Evolutionary conservation across 2,329 filamentous ascomycete genomes (phyloP), one percentile per base, ranked within the genome.

Genomic region (Ambrosiella beaveri): DNA sequence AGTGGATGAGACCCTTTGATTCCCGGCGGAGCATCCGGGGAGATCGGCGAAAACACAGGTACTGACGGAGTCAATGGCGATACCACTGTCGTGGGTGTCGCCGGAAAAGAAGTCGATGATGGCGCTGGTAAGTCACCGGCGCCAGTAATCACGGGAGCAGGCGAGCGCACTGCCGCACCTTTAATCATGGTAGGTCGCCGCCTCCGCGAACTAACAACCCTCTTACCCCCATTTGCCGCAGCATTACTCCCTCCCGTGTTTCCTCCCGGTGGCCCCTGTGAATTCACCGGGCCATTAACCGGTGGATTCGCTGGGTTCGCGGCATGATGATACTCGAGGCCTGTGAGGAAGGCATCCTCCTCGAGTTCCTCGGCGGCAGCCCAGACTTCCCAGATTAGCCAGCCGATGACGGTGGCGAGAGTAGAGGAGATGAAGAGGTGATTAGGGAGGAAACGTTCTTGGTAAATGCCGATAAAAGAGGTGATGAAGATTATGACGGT

Each of bases 401-500:
- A 98, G 12, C 90, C 90, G 15, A 91, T 70, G 44, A 94, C 82
- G 0, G 91, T 96, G 17, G 83, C 83, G 47, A 87, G 74, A 65
- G 84, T 95, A 52, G 88, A 86, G 77, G 85, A 89, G 62, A 86
- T 84, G 11, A 94, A 89, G 3, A 97, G 83, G 0, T 88, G 83
- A n/a, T 94, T 82, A 1, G 91, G 90, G 39, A 86, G 89, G n/a
- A 96, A 81, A 44, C 88, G 81, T 64, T 90, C 83, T 64, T 91
- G 82, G 64, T 86, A 86, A 62, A 98, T 98, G 57, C 83, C 88
- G 13, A 90, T 83, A 67, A 98, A 98, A 70, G 87, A 95, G 63
- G 91, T 90, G 61, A 95, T 80, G 67, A 97, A 98, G 59, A 98
- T 91, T 57, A 86, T 86, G 61, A 97, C 90, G 7, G 88, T 94